These are phyloP conservation scores for Cryptococcus depauperatus DNA, from an alignment of 1,284 basidiomycete species.

Conservation along the genomic window DNA sequence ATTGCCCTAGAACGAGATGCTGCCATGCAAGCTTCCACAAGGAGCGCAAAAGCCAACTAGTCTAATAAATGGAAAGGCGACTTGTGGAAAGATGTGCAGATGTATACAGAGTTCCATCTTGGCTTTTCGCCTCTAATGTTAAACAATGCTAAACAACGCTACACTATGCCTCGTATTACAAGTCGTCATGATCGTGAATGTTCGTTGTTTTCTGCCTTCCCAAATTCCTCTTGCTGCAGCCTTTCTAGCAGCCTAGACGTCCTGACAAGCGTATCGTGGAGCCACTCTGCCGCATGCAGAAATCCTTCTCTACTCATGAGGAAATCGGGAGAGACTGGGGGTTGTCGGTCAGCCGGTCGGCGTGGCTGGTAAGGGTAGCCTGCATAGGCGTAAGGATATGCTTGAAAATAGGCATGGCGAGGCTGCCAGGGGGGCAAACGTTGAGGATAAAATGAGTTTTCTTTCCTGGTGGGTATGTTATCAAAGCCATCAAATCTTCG, in stretches of 20 bases:
- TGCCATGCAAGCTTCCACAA: no score
- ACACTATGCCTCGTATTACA: no score
- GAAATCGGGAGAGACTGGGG: not conserved
- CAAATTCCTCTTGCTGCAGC: no score
- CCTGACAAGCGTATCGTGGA: constrained; percentile 1
- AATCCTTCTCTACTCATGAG: constrained; percentile 3
- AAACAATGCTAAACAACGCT: no score
- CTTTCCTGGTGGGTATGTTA: not conserved
- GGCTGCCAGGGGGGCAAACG: not conserved
- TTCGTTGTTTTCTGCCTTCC: no score
- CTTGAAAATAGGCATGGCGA: not conserved
- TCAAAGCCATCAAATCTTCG: not conserved
- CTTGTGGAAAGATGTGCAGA: no score
- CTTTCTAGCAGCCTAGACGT: not conserved
- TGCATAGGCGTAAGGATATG: not conserved
- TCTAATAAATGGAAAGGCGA: no score
- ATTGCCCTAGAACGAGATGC: constrained; percentile 22
- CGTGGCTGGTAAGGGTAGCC: not conserved
- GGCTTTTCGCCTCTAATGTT: no score
- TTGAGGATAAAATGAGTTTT: not conserved
- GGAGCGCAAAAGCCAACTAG: no score
- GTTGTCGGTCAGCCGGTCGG: not conserved
- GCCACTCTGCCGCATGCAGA: constrained; percentile 4
- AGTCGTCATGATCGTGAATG: no score
- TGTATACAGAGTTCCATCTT: no score